Base-by-base conservation (phyloP, 352 stramenopile species). In the Pythium chondricola region DNA sequence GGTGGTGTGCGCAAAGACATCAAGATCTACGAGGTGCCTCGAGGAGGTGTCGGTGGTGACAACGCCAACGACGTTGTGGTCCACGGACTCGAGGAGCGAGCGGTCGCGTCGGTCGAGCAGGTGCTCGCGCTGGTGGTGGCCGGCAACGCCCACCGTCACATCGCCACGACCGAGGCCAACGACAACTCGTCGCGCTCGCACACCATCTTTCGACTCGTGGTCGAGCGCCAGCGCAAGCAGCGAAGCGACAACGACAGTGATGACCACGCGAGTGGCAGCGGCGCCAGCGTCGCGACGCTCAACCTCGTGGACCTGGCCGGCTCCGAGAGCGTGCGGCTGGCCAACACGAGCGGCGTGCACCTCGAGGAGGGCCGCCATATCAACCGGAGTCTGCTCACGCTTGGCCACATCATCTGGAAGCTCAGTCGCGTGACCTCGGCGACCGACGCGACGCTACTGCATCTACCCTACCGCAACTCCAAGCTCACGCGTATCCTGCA, bases 401-500 rank as follows among this genome's bases (percentile, higher is more conserved):
- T 98, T 7, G 87, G 88, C 24, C 87, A 98, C 56, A 94, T 98
- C 45, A 95, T 98, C 32, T 96, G 87, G 72, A 97, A 96, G 57
- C 74, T 98, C 25, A 90, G 77, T 58, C 67, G 81, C 65, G 65
- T 73, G 42, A 44, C 33, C 20, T 52, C 8, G 40, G 55, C 29
- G 43, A 67, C 54, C 24, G 69, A 69, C 44, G 33, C 38, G 11
- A 20, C 43, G 44, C 36, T 58, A 43, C 11, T 63, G 36, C 93
- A 98, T 53, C 71, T 99, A 31, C 97, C 96, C 60, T 99, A 97
- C 63, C 89, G 97, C 46, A 97, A 99, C 71, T 98, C 88, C 3
- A 99, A 99, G 68, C 71, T 99, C 47, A 99, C 97, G 33, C 81
- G 96, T 16, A 96, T 99, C 57, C 62, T 99, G 3, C 95, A 99